Evolutionary conservation across 331 rosid species (phyloP), one percentile per base, ranked within the genome.

Genomic region (Pyrus hybrid): DNA sequence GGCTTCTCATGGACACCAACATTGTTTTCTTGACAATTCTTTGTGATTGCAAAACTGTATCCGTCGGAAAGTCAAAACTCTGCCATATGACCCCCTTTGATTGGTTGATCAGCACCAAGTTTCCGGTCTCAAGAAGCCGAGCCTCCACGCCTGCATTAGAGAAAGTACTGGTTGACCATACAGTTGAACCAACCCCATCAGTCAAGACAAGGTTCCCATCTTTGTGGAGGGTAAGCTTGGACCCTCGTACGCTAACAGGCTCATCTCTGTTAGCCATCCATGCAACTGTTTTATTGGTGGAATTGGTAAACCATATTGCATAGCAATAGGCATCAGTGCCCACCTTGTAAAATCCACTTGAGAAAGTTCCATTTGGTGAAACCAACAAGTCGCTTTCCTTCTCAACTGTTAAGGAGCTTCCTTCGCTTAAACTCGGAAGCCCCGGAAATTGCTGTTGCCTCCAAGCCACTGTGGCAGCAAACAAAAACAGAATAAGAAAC

Each of bases 181-280:
- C 76, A 13, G 58, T 28, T 0, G 83, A 57, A 4, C 72, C 87
- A 17, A 66, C 76, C 21, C 76, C 76, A 32, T 84, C 79, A 5
- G 78, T 80, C 61, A 84, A 28, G 29, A 77, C 53, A 72, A 84
- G 29, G 64, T 80, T 77, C 13, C 85, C 84, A 61, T 60, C 37
- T 16, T 9, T 14, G 22, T 74, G 72, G 64, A 80, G 85, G 10
- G 76, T 65, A 33, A 84, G 13, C 43, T 37, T 51, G 3, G 83
- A 80, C 18, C 58, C 23, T 16, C 66, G 23, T 41, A 20, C 30
- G 13, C 71, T 77, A 2, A 80, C 80, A 0, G 87, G 87, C 5
- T 1, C 30, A 33, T 80, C 82, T 66, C 80, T 37, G 41, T 84
- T 84, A 0, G 87, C 83, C 85, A 77, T 77, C 87, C 83, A 84